Percentiles rank a stretch among this genome's conserved stretches.
These are phyloP conservation scores for Metschnikowia cerradonensis DNA, from an alignment of 805 yeast genomes.

Conservation along the genomic window DNA sequence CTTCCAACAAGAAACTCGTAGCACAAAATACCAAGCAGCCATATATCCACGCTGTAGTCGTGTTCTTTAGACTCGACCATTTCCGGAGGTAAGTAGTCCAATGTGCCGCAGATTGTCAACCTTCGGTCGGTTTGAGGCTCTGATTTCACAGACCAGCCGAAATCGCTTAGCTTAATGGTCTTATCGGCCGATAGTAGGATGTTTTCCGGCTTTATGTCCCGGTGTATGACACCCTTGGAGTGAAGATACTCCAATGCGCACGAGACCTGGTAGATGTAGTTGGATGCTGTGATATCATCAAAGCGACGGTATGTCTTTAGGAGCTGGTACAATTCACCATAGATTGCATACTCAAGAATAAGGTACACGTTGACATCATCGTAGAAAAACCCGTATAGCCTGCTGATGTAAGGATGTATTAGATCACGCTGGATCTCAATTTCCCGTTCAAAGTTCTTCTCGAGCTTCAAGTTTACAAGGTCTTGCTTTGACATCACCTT, in stretches of 20 bases:
- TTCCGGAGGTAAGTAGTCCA: conserved; percentile 94
- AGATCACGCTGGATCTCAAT: conserved; percentile 84
- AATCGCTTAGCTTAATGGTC: conserved; percentile 80
- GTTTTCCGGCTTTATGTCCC: conserved; percentile 94
- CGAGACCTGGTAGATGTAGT: conserved; percentile 79
- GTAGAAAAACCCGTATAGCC: conserved; percentile 80
- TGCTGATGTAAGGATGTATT: conserved; percentile 74
- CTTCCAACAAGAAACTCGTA: conserved; percentile 83
- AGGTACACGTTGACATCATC: conserved; percentile 78
- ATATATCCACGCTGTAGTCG: conserved; percentile 74
- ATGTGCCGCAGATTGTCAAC: conserved; percentile 88
- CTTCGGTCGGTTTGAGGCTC: conserved; percentile 14
- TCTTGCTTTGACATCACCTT: conserved; percentile 89
- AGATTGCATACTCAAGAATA: conserved; percentile 75
- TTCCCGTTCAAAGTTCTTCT: conserved; percentile 83
- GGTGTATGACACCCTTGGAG: conserved; percentile 73
- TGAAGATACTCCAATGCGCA: conserved; percentile 77
- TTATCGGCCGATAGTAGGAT: conserved; percentile 74
- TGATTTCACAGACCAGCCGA: conserved; percentile 87
- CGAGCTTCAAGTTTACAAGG: conserved; percentile 67
- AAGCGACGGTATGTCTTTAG: conserved; percentile 66
- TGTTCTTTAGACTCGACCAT: conserved; percentile 83
- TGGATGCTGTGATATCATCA: conserved; percentile 68
- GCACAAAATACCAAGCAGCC: conserved; percentile 88
- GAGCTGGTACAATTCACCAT: conserved; percentile 82